Percentiles rank a stretch among this genome's conserved stretches.
Conservation (phyloP, 129 eudicot species). For the Smallanthus sonchifolius region DNA sequence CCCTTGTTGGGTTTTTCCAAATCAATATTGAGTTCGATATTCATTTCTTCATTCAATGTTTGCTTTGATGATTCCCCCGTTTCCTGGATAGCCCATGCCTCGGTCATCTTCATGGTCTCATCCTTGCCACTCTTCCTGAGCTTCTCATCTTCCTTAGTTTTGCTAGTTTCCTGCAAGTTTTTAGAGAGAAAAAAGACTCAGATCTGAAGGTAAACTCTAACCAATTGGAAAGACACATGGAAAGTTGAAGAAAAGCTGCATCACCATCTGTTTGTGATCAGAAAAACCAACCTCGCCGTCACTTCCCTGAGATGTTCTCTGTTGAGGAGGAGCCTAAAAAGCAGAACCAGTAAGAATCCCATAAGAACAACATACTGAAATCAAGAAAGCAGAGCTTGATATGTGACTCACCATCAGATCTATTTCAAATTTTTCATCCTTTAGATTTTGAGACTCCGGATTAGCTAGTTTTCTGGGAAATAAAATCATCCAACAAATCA, state of each 20-base stretch:
- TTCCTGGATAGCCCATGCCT: slow-evolving; percentile 19
- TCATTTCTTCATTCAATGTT: slow-evolving; percentile 34
- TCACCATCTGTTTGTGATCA: slow-evolving; percentile 31
- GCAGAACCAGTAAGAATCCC: slow-evolving; percentile 2
- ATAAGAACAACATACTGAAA: background rate
- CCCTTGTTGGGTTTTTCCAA: slow-evolving; percentile 59
- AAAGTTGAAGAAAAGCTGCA: background rate
- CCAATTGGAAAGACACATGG: background rate
- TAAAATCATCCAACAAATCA: slow-evolving; percentile 10
- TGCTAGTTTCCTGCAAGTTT: slow-evolving; percentile 33
- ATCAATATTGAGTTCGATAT: slow-evolving; percentile 47
- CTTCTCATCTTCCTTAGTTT: slow-evolving; percentile 36
- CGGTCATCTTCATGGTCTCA: slow-evolving; percentile 16
- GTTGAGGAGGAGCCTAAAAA: slow-evolving; percentile 87
- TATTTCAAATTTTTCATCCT: slow-evolving; percentile 70
- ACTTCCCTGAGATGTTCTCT: slow-evolving; percentile 59
- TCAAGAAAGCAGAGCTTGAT: slow-evolving; percentile 6
- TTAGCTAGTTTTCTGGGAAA: slow-evolving; percentile 35
- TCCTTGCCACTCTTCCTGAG: slow-evolving; percentile 22
- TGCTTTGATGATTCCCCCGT: slow-evolving; percentile 39
- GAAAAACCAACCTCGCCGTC: slow-evolving; percentile 30
- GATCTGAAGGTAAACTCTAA: background rate
- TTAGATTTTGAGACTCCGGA: slow-evolving; percentile 33
- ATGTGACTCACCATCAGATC: slow-evolving; percentile 83
- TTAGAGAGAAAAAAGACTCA: background rate